Conservation (phyloP, 345 rosid genomes). For the Trapa incisa region DNA sequence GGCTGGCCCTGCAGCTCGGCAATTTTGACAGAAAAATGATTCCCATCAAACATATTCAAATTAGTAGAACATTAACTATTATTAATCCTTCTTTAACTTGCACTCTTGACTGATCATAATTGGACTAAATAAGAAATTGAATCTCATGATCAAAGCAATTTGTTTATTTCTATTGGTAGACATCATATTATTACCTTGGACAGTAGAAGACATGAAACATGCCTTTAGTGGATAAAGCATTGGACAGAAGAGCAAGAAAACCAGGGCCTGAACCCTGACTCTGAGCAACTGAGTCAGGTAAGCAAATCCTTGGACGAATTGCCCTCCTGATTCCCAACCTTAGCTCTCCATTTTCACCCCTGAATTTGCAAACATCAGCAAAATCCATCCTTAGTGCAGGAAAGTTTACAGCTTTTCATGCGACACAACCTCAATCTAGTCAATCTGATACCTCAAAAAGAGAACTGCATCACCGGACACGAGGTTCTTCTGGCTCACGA, state of each 20-base stretch:
- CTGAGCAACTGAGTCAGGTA: constrained; percentile 50
- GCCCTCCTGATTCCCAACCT: constrained; percentile 77
- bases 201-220: constrained; percentile 65
- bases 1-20: constrained; percentile 43
- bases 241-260: constrained; percentile 50
- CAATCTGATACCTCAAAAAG: constrained; percentile 49
- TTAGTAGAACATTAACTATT: not conserved
- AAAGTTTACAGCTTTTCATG: not conserved
- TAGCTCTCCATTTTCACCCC: constrained; percentile 72
- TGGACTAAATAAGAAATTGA: not conserved
- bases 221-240: constrained; percentile 56
- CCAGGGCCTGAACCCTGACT: constrained; percentile 38
- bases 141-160: not conserved
- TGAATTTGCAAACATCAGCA: constrained; percentile 8
- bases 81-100: not conserved
- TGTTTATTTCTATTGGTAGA: not conserved
- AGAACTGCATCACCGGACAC: constrained; percentile 95
- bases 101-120: not conserved
- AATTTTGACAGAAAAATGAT: not conserved
- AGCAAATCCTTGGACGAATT: constrained; percentile 51
- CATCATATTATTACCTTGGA: constrained; percentile 50
- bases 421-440: not conserved
- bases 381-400: not conserved
- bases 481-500: constrained; percentile 85
- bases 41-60: not conserved